phyloP scores from a whole-genome alignment of 2,329 filamentous ascomycete species.

The Fusarium brachygibbosum region DNA sequence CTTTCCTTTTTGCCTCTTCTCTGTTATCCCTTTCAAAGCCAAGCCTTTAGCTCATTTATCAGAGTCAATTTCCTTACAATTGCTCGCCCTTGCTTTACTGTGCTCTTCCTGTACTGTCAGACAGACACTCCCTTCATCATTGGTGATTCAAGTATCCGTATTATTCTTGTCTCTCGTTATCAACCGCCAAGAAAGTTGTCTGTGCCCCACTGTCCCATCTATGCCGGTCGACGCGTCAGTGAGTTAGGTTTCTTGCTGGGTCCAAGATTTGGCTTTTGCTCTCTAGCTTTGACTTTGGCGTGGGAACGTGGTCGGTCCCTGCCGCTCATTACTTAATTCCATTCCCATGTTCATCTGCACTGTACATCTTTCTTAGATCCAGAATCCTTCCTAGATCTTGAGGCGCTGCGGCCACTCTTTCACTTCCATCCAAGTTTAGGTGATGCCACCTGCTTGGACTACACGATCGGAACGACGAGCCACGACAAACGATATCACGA shows the following conservation, averaged over 20 bases:
- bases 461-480: constrained; percentile 32
- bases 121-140: constrained; percentile 10
- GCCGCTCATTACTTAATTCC: constrained; percentile 49
- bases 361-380: constrained; percentile 31
- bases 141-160: constrained; percentile 18
- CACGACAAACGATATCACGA: constrained; percentile 41
- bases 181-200: constrained; percentile 25
- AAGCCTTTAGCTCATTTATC: constrained; percentile 23
- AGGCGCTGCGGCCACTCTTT: constrained; percentile 3
- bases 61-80: constrained; percentile 10
- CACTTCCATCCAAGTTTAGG: constrained; percentile 7
- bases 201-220: constrained; percentile 42
- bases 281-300: constrained; percentile 15
- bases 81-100: constrained; percentile 15
- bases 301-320: constrained; percentile 50
- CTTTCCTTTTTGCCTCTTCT: constrained; percentile 8
- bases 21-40: constrained; percentile 14
- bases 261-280: constrained; percentile 28
- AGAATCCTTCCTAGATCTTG: constrained; percentile 30
- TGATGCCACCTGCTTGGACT: constrained; percentile 24
- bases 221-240: constrained; percentile 46
- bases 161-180: constrained; percentile 26
- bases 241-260: constrained; percentile 31
- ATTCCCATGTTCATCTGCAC: constrained; percentile 19
- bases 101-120: background rate